Evolutionary conservation across 805 yeast genomes (phyloP), one percentile per base, ranked within the genome.

Genomic region (Teunomyces atbi): DNA sequence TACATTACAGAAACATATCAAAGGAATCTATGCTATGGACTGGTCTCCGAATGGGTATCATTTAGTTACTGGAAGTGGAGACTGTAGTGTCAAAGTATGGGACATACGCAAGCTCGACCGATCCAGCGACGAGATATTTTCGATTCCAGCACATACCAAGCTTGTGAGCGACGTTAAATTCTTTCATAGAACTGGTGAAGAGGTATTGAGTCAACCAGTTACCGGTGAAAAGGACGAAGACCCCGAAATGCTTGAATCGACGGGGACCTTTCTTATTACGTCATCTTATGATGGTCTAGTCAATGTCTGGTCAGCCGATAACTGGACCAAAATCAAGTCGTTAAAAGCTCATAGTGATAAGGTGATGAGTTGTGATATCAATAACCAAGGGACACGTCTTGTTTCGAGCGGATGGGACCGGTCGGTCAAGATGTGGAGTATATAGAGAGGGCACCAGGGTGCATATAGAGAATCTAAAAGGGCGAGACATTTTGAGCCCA

Each of bases 321-420:
- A 77, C 52, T 92, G 96, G 95, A 59, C 73, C 3, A 67, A 74
- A 12, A 58, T 81, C 16, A 74, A 73, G 27, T 68, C 79, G 2
- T 62, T 90, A 35, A 64, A 78, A 7, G 84, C 83, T 27, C 74
- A 68, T 45, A 64, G 76, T 5, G 96, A 87, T 49, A 84, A 85
- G 55, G 80, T 89, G 3, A 80, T 90, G 84, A 69, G 83, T 46
- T 76, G 86, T 41, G 96, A 86, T 58, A 56, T 84, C 1, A 59
- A 74, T 8, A 45, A 52, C 1, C 68, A 73, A 45, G 76, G 76
- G 6, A 55, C 66, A 6, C 57, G 48, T 28, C 64, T 90, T 1
- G 75, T 79, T 1, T 78, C 85, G 39, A 77, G 88, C 41, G 91
- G 96, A 16, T 90, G 96, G 96, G 96, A 90, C 60, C 74, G 94